phyloP scores from a whole-genome alignment of 2,329 filamentous ascomycete species.

The Ophiocordyceps unilateralis region DNA sequence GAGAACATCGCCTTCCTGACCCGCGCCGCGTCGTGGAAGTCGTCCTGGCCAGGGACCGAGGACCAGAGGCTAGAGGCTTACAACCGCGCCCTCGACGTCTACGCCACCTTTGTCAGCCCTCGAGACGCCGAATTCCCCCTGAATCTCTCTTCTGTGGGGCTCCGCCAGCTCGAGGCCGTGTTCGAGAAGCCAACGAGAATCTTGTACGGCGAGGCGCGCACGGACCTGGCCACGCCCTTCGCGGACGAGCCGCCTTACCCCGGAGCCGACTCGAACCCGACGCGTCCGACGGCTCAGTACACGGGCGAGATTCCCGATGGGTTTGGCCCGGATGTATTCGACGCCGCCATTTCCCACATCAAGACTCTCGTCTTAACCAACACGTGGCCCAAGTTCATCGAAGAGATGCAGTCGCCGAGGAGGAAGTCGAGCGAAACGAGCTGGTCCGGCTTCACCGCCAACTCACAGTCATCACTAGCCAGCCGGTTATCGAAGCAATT shows the following conservation, averaged over 20 bases:
- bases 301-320: conserved; percentile 25
- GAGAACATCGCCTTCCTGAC: conserved; percentile 55
- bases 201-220: conserved; percentile 18
- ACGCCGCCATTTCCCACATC: conserved; percentile 39
- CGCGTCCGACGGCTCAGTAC: conserved; percentile 10
- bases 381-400: conserved; percentile 45
- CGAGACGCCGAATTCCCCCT: conserved; percentile 45
- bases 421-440: not conserved
- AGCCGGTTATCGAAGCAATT: not conserved
- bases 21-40: conserved; percentile 38
- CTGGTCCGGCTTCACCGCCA: not conserved
- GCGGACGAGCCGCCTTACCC: not conserved
- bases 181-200: conserved; percentile 34
- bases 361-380: conserved; percentile 52
- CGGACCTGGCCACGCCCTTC: not conserved
- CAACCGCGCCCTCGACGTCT: conserved; percentile 42
- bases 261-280: not conserved
- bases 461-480: not conserved
- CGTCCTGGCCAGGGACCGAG: conserved; percentile 11
- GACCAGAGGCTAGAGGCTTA: conserved; percentile 25
- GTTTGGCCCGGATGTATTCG: conserved; percentile 38
- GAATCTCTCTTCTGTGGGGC: conserved; percentile 40
- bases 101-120: conserved; percentile 39
- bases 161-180: conserved; percentile 31
- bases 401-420: not conserved